A percentile compares a stretch with the other conserved stretches of the same genome.
Evolutionary conservation across 2,329 filamentous ascomycete species (phyloP).

Genomic region (Colletotrichum tropicale): DNA sequence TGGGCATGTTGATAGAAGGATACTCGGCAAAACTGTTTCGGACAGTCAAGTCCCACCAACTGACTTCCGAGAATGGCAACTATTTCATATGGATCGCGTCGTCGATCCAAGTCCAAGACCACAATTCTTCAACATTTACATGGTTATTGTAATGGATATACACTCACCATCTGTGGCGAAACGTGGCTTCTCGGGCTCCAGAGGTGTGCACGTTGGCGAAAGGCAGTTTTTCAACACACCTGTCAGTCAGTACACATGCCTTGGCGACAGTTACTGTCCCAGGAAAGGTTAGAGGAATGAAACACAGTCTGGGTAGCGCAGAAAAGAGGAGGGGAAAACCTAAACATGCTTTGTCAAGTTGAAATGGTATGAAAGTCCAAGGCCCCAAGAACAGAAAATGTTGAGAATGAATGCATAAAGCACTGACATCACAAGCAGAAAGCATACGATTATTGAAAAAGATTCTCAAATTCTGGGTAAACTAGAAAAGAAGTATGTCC

Average conservation of each 20-base stretch:
- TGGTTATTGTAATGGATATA: too few species aligned
- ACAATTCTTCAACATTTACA: neutral
- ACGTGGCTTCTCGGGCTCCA: too few species aligned
- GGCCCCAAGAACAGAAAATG: too few species aligned
- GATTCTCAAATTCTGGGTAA: neutral
- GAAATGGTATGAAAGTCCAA: too few species aligned
- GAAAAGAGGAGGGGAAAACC: too few species aligned
- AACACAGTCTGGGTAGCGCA: too few species aligned
- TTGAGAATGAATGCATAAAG: neutral
- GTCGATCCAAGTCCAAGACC: fast-evolving
- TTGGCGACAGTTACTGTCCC: neutral
- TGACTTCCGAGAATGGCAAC: neutral
- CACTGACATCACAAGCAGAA: neutral
- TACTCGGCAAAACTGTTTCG: too few species aligned
- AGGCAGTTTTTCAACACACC: neutral
- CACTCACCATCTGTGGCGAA: fast-evolving
- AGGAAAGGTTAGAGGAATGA: neutral
- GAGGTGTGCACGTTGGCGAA: too few species aligned
- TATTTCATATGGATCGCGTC: neutral
- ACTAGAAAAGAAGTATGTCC: neutral
- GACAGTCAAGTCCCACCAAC: too few species aligned
- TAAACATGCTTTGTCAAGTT: too few species aligned
- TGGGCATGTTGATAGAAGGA: too few species aligned
- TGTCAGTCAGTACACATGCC: neutral
- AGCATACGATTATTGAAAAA: neutral